Evolutionary conservation across 768 basidiomycete species (phyloP).

Genomic region (Mycena vitilis): DNA sequence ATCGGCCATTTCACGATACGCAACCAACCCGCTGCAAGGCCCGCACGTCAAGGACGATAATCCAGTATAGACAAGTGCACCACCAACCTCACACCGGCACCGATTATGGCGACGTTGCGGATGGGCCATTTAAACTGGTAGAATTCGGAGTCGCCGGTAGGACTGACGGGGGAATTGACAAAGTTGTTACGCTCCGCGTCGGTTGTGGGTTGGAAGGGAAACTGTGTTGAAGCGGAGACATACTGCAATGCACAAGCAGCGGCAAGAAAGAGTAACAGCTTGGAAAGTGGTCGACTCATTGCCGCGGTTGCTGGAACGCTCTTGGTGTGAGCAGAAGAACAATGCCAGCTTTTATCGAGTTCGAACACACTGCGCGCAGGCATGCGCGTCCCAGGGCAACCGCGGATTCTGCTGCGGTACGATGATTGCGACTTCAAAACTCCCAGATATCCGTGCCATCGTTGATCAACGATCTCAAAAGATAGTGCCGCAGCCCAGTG

Average conservation of each 20-base stretch:
- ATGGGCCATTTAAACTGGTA: constrained; percentile 54
- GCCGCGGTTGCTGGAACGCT: neutral
- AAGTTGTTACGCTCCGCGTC: constrained; percentile 22
- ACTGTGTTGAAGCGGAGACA: constrained; percentile 21
- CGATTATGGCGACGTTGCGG: constrained; percentile 52
- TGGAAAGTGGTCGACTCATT: neutral
- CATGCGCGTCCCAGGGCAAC: too few species aligned
- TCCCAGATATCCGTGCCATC: too few species aligned
- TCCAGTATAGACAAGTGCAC: constrained; percentile 15
- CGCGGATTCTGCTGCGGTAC: too few species aligned
- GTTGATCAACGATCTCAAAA: too few species aligned
- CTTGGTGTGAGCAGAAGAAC: too few species aligned
- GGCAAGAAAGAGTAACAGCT: neutral
- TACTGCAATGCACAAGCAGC: neutral
- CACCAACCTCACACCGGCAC: constrained; percentile 52
- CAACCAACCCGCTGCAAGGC: constrained; percentile 46
- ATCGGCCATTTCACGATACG: constrained; percentile 49
- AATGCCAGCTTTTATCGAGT: too few species aligned
- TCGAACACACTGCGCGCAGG: too few species aligned
- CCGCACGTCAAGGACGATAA: neutral
- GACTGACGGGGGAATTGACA: constrained; percentile 22
- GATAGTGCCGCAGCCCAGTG: too few species aligned
- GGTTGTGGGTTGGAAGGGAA: constrained; percentile 17
- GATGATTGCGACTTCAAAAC: too few species aligned
- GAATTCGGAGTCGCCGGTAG: constrained; percentile 24